phyloP scores from a whole-genome alignment of 2,329 filamentous ascomycete genomes.

The Cladosporium sp. region DNA sequence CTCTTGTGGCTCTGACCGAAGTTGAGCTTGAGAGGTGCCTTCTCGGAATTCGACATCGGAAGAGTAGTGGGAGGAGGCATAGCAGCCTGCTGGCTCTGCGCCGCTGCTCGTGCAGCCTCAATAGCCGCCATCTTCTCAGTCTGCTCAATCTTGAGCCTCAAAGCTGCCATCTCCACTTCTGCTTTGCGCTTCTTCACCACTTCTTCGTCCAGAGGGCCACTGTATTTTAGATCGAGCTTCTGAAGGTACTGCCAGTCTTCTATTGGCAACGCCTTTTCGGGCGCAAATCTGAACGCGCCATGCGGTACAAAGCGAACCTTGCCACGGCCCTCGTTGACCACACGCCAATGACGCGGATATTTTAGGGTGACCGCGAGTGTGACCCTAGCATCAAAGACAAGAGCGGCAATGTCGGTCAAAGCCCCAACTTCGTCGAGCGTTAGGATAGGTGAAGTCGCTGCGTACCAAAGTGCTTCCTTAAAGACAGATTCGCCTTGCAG shows the following conservation, averaged over 20 bases:
- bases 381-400: conserved; percentile 50
- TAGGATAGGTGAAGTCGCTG: conserved; percentile 45
- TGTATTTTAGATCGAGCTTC: conserved; percentile 26
- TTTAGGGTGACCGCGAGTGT: conserved; percentile 45
- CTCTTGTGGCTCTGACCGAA: conserved; percentile 20
- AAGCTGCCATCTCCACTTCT: not conserved
- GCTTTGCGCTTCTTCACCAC: not conserved
- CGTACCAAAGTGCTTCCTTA: conserved; percentile 50
- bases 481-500: conserved; percentile 44
- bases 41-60: conserved; percentile 16
- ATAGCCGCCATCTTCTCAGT: not conserved
- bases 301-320: conserved; percentile 28
- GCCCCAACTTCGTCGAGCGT: conserved; percentile 50
- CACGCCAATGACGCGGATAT: conserved; percentile 53
- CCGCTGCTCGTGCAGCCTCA: conserved; percentile 3
- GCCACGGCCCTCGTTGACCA: conserved; percentile 48
- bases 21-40: conserved; percentile 23
- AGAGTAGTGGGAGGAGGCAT: conserved; percentile 9
- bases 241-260: conserved; percentile 27
- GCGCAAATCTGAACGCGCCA: conserved; percentile 22
- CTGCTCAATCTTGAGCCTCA: conserved; percentile 1
- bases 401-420: conserved; percentile 51
- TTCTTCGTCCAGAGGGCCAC: conserved; percentile 21
- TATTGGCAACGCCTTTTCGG: conserved; percentile 21
- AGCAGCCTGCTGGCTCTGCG: conserved; percentile 9